Evolutionary conservation across 2,329 filamentous ascomycete genomes (phyloP), one percentile per base, ranked within the genome.

Genomic region (Xylariaceae sp.): DNA sequence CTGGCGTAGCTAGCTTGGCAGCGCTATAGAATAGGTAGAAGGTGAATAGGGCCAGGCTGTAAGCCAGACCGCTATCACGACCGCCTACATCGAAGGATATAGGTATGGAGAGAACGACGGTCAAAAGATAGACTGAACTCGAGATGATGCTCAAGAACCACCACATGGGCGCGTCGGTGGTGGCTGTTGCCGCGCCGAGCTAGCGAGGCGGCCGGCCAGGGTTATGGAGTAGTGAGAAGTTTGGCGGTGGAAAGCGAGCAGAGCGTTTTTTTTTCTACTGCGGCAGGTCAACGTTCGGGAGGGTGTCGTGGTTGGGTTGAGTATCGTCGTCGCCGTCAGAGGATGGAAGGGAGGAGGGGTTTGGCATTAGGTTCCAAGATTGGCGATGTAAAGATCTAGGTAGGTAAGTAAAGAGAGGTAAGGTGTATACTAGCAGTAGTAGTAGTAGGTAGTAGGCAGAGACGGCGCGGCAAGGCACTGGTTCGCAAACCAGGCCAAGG

Each of bases 71-170:
- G 61, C 89, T 95, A 56, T 93, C 90, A 59, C 89, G 84, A 48
- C 93, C 93, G 63, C 93, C 93, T 59, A 97, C 91, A 79, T 98
- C 93, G 72, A 97, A 97, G 59, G 91, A 88, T 62, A 98, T 83
- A 48, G 93, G 93, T 63, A 98, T 93, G 48, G 89, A 95, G 62
- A 97, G 86, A 61, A 97, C 83, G 65, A 96, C 89, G 68, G 87
- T 87, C 67, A 90, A 78, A 57, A 97, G 82, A 70, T 96, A 97
- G 67, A 88, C 68, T 62, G 84, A 75, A 68, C 88, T 88, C 61
- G 88, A 88, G 55, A 90, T 63, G 64, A 85, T 77, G 63, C 85
- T 83, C 66, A 90, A 81, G 66, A 91, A 75, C 85, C 74, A 78
- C 75, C 85, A 89, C 87, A 95, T 95, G 67, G 71, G 70, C 64